These are phyloP conservation scores for Russula lepida DNA, from an alignment of 768 basidiomycete genomes.

Conservation along the genomic window DNA sequence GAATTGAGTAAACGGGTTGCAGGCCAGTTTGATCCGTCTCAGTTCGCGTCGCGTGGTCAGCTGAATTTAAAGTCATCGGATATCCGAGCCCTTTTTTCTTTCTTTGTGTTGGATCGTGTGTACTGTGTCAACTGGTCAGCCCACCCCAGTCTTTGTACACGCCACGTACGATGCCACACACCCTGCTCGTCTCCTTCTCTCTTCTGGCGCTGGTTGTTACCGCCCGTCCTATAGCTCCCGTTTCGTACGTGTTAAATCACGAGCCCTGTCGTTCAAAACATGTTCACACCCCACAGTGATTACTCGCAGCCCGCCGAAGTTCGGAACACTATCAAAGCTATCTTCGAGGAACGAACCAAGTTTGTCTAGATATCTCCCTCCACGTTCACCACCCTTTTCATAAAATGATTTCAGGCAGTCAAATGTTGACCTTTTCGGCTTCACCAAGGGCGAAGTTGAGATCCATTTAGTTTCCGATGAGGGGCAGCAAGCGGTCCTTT, in stretches of 20 bases:
- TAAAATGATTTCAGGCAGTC: constrained; percentile 17
- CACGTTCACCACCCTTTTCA: constrained; percentile 1
- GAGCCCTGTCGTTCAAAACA: constrained; percentile 24
- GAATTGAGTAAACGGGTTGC: neutral
- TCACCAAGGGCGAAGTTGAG: constrained; percentile 24
- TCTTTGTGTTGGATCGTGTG: neutral
- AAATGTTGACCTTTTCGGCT: constrained; percentile 16
- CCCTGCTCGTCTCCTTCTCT: constrained; percentile 32
- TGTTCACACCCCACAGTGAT: constrained; percentile 1
- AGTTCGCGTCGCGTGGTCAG: neutral
- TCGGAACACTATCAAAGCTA: constrained; percentile 30
- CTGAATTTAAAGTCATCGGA: neutral
- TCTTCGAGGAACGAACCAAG: constrained; percentile 32
- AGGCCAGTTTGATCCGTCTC: neutral
- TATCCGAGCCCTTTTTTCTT: neutral
- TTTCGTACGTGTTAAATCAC: constrained; percentile 21
- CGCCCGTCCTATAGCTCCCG: constrained; percentile 32
- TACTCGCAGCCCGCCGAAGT: constrained; percentile 21
- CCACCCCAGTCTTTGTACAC: neutral
- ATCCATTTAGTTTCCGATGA: constrained; percentile 28
- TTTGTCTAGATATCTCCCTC: constrained; percentile 21
- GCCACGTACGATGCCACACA: constrained; percentile 29
- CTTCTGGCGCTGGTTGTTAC: constrained; percentile 39
- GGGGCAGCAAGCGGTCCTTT: constrained; percentile 28
- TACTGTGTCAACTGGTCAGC: neutral